Evolutionary conservation across 805 yeast genomes (phyloP).

Genomic region (Monosporozyma aquatica): DNA sequence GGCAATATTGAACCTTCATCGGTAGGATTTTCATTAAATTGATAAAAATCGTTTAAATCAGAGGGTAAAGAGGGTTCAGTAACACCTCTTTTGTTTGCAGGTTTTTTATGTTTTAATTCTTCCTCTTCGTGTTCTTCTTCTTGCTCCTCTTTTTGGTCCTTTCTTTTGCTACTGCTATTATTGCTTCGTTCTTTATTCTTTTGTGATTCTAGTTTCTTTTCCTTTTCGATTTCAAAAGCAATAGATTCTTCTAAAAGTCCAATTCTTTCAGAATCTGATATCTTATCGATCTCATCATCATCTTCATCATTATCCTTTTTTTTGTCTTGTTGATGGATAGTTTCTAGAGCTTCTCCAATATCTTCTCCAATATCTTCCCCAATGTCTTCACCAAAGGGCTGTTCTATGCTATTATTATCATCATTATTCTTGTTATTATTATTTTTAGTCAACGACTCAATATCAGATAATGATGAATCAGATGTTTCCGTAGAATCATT

Average conservation of each 20-base stretch:
- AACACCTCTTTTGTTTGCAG: slow-evolving; percentile 9
- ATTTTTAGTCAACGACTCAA: too few relatives aligned
- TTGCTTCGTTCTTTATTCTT: slow-evolving; percentile 2
- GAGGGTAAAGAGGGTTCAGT: not conserved
- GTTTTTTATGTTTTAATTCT: slow-evolving; percentile 25
- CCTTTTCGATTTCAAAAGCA: slow-evolving; percentile 15
- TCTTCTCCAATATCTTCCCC: slow-evolving; percentile 31
- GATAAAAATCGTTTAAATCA: slow-evolving; percentile 40
- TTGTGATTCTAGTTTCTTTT: slow-evolving; percentile 5
- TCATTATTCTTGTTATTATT: too few relatives aligned
- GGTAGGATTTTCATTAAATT: slow-evolving; percentile 43
- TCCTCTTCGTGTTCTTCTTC: slow-evolving; percentile 28
- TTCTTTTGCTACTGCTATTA: slow-evolving; percentile 2
- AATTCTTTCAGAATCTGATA: slow-evolving; percentile 27
- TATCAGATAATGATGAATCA: not conserved
- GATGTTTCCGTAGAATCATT: not conserved
- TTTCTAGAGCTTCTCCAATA: slow-evolving; percentile 16
- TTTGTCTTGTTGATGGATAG: not conserved
- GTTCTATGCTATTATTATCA: too few relatives aligned
- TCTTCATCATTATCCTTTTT: slow-evolving; percentile 13
- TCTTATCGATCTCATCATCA: slow-evolving; percentile 26
- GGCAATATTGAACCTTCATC: slow-evolving; percentile 61
- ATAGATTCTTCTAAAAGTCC: slow-evolving; percentile 15
- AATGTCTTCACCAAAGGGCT: slow-evolving; percentile 18
- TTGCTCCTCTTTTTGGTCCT: slow-evolving; percentile 16